A percentile compares a stretch with the other conserved stretches of the same genome.
Evolutionary conservation across 2,329 filamentous ascomycete genomes (phyloP).

Genomic region (Stagonosporopsis cucurbitacearum): DNA sequence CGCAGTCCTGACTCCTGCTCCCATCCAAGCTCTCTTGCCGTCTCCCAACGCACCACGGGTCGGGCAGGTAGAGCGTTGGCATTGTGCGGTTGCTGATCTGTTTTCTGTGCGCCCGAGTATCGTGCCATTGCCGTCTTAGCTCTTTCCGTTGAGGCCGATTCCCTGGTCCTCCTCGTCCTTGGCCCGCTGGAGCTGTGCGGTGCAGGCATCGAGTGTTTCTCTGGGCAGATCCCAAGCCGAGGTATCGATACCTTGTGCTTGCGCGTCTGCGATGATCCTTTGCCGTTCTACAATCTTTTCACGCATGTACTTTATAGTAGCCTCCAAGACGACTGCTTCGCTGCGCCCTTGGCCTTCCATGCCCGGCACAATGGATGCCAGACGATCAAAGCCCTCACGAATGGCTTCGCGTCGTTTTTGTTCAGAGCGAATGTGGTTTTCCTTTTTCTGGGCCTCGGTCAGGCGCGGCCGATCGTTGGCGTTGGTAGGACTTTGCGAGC

Average conservation of each 20-base stretch:
- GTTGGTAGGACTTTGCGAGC: constrained; percentile 38
- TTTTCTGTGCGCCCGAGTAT: not conserved
- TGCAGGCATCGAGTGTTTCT: constrained; percentile 38
- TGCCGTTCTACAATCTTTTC: constrained; percentile 49
- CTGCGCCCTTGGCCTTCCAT: constrained; percentile 83
- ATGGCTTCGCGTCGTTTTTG: constrained; percentile 76
- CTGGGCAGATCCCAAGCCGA: constrained; percentile 40
- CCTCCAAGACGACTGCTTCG: constrained; percentile 80
- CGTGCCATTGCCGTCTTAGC: not conserved
- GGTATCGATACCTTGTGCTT: constrained; percentile 45
- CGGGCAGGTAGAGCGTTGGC: not conserved
- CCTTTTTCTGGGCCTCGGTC: constrained; percentile 74
- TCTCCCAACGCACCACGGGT: not conserved
- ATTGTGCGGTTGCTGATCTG: not conserved
- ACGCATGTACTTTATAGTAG: constrained; percentile 53
- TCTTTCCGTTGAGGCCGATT: constrained; percentile 22
- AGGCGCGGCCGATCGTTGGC: constrained; percentile 66
- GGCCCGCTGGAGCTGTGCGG: constrained; percentile 35
- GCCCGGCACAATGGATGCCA: constrained; percentile 81
- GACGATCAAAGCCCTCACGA: constrained; percentile 79
- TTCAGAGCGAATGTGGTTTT: constrained; percentile 74
- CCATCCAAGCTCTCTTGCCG: not conserved
- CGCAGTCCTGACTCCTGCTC: not conserved
- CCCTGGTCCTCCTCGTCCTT: constrained; percentile 28
- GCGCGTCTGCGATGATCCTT: constrained; percentile 46